phyloP scores from a whole-genome alignment of 257 asterid genomes.

The Solanum rostratum region DNA sequence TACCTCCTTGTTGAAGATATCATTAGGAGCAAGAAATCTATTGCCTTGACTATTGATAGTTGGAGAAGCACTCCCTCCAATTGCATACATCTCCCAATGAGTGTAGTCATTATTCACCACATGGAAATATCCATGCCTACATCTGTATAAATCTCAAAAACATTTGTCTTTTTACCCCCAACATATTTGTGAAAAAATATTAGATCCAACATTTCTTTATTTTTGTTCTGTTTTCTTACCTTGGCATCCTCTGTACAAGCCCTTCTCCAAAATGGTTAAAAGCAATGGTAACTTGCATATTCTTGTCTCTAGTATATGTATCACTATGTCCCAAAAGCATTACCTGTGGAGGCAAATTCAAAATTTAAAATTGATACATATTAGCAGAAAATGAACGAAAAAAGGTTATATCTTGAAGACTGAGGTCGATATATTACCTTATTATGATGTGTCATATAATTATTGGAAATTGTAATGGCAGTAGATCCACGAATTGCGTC shows the following conservation, averaged over 20 bases:
- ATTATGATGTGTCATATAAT: conserved; percentile 64
- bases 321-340: conserved; percentile 86
- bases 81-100: conserved; percentile 91
- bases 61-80: conserved; percentile 88
- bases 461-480: conserved; percentile 69
- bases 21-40: conserved; percentile 67
- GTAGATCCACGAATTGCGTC: conserved; percentile 87
- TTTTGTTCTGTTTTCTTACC: conserved; percentile 21
- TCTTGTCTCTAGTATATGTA: conserved; percentile 39
- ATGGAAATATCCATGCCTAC: conserved; percentile 91
- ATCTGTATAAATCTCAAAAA: conserved; percentile 23
- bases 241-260: conserved; percentile 88
- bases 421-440: conserved; percentile 17
- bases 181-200: not conserved
- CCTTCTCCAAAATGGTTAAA: conserved; percentile 93
- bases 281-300: conserved; percentile 84
- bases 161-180: not conserved
- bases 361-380: not conserved
- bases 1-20: conserved; percentile 53
- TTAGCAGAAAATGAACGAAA: not conserved
- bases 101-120: conserved; percentile 95
- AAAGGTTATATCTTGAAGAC: not conserved
- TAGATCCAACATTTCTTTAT: not conserved
- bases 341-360: not conserved
- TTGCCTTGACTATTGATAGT: conserved; percentile 92